Evolutionary conservation across 1,139 yeast species (phyloP).

Genomic region (Yamadazyma dushanensis): DNA sequence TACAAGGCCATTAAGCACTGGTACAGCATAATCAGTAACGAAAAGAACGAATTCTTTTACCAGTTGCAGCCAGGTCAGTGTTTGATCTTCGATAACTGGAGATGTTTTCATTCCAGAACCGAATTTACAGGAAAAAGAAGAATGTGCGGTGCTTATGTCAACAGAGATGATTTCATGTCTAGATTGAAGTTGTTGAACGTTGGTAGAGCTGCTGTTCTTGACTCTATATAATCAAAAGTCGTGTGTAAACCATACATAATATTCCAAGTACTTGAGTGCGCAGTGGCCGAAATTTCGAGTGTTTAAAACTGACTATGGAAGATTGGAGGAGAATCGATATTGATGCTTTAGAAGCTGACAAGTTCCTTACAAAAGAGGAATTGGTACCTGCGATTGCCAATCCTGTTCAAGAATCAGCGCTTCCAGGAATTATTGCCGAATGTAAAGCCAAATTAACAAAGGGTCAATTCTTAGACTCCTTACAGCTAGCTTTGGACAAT

Average conservation of each 20-base stretch:
- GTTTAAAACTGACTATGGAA: conserved; percentile 32
- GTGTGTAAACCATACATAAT: neutral
- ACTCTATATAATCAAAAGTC: conserved; percentile 20
- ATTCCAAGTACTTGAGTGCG: no score
- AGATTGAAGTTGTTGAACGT: conserved; percentile 52
- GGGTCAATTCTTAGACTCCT: conserved; percentile 72
- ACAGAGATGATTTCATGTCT: conserved; percentile 68
- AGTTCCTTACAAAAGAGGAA: conserved; percentile 63
- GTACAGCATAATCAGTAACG: conserved; percentile 53
- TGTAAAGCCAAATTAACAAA: conserved; percentile 65
- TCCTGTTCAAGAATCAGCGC: conserved; percentile 45
- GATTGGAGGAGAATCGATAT: conserved; percentile 84
- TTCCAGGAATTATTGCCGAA: conserved; percentile 55
- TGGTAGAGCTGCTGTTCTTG: conserved; percentile 52
- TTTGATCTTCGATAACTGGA: conserved; percentile 74
- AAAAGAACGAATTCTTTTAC: conserved; percentile 55
- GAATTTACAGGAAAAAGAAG: conserved; percentile 70
- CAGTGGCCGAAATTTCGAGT: no score
- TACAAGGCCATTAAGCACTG: conserved; percentile 62
- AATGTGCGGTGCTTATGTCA: conserved; percentile 76
- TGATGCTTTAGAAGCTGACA: conserved; percentile 86
- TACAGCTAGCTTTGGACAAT: conserved; percentile 58
- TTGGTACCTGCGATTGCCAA: conserved; percentile 58
- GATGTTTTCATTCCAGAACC: conserved; percentile 72
- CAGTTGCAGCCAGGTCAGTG: conserved; percentile 69